A percentile compares a stretch with the other conserved stretches of the same genome.
These are phyloP conservation scores for Ilyonectria sp. DNA, from an alignment of 2,329 filamentous ascomycete species.

Conservation along the genomic window DNA sequence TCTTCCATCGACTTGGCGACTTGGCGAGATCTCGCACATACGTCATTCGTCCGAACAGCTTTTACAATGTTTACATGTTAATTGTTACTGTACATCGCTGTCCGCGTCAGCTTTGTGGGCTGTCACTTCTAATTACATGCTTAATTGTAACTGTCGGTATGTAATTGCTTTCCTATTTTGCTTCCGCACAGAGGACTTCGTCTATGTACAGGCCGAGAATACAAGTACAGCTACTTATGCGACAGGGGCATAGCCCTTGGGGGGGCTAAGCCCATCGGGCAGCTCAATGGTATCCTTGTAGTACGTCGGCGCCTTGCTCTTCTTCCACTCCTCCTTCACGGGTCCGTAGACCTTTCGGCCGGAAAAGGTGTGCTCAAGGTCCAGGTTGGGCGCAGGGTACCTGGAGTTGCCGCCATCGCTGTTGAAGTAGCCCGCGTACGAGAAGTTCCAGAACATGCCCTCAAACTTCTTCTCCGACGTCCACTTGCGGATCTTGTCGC, in stretches of 20 bases:
- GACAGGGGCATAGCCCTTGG: constrained; percentile 54
- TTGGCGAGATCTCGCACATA: constrained; percentile 24
- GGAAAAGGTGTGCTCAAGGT: constrained; percentile 49
- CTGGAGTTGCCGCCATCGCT: constrained; percentile 50
- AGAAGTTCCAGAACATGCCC: constrained; percentile 66
- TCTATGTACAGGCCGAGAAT: constrained; percentile 19
- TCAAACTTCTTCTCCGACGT: constrained; percentile 53
- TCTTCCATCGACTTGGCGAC: constrained; percentile 22
- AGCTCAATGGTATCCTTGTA: constrained; percentile 58
- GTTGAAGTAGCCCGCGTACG: constrained; percentile 67
- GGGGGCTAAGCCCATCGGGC: constrained; percentile 61
- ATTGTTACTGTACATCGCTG: background rate
- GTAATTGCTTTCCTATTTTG: background rate
- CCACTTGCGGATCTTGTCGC: constrained; percentile 65
- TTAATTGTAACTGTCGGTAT: background rate
- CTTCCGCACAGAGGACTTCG: background rate
- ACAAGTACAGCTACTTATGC: constrained; percentile 24
- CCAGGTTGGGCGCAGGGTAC: constrained; percentile 60
- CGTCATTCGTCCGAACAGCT: background rate
- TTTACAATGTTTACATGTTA: background rate
- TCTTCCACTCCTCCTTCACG: constrained; percentile 57
- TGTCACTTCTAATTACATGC: background rate
- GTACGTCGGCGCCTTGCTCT: constrained; percentile 58
- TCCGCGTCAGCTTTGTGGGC: background rate
- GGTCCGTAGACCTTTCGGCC: constrained; percentile 55